phyloP scores from a whole-genome alignment of 192 early-diverging fungal genomes.

The Podila minutissima region DNA sequence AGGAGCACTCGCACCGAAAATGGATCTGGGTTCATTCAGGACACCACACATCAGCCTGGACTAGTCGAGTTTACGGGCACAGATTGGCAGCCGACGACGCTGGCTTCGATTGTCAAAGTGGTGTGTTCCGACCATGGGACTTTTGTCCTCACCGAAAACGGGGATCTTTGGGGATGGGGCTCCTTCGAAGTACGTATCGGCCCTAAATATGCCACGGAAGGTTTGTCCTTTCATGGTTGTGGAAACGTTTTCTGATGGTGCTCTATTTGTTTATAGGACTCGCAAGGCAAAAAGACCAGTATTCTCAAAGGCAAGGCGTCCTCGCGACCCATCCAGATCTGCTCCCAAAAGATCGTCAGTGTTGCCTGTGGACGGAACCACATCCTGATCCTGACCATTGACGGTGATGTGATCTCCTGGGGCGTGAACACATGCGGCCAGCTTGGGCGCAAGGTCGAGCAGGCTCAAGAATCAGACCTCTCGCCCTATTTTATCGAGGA shows the following conservation, averaged over 20 bases:
- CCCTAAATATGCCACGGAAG: not conserved
- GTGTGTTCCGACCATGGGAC: conserved; percentile 32
- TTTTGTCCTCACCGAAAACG: conserved; percentile 30
- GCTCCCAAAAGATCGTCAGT: conserved; percentile 14
- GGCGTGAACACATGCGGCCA: conserved; percentile 26
- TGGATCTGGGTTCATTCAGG: conserved; percentile 9
- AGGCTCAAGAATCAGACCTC: conserved; percentile 5
- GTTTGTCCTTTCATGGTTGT: not conserved
- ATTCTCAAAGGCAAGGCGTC: conserved; percentile 5
- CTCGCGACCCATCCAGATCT: conserved; percentile 23
- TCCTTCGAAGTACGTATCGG: conserved; percentile 14
- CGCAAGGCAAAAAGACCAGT: conserved; percentile 3
- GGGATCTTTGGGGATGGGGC: conserved; percentile 42
- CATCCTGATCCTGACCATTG: conserved; percentile 18
- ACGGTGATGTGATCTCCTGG: conserved; percentile 40
- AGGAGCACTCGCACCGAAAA: conserved; percentile 1
- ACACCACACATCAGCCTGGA: conserved; percentile 25
- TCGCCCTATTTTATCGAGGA: conserved; percentile 28
- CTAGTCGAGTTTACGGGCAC: conserved; percentile 12
- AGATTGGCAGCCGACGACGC: not conserved
- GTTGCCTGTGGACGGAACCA: conserved; percentile 38
- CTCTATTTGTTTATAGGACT: conserved; percentile 4
- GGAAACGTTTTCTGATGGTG: not conserved
- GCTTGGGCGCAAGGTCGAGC: conserved; percentile 9
- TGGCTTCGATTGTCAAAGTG: conserved; percentile 12